Percentiles rank a stretch among this genome's conserved stretches.
phyloP scores from a whole-genome alignment of 306 rosid genomes.

The Dalbergia cochinchinensis region DNA sequence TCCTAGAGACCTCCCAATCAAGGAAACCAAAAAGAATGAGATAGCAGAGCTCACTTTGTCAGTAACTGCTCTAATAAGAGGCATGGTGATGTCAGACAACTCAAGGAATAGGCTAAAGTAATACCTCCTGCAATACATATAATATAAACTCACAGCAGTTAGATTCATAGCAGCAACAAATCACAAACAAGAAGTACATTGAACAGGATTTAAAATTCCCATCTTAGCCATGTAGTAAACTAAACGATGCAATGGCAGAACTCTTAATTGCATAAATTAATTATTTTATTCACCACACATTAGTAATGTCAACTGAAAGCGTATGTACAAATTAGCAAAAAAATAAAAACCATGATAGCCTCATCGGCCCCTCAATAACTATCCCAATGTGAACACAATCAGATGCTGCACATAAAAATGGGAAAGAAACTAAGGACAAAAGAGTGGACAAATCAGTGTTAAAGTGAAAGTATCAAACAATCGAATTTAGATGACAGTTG shows the following conservation, averaged over 20 bases:
- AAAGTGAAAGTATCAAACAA: neutral
- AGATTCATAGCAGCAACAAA: conserved; percentile 25
- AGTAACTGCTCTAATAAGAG: conserved; percentile 71
- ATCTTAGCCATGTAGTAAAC: neutral
- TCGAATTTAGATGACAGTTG: conserved; percentile 18
- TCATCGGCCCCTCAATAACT: neutral
- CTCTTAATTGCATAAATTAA: conserved; percentile 1
- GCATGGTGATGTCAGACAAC: conserved; percentile 84
- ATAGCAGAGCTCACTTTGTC: conserved; percentile 78
- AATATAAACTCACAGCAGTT: neutral
- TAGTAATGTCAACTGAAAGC: neutral
- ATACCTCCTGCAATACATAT: conserved; percentile 75
- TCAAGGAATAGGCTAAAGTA: conserved; percentile 93
- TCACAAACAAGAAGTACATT: neutral
- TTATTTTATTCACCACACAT: neutral
- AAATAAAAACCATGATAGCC: neutral
- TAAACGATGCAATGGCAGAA: neutral
- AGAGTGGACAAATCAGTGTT: neutral
- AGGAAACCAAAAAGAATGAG: conserved; percentile 82
- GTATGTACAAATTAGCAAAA: neutral
- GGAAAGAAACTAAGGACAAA: neutral
- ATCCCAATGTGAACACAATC: neutral
- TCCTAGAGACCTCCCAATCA: conserved; percentile 95
- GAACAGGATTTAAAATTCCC: neutral
- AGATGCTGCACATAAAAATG: neutral